Evolutionary conservation across 495 filamentous ascomycete genomes (phyloP), one percentile per base, ranked within the genome.

Genomic region (Lentithecium fluviatile): DNA sequence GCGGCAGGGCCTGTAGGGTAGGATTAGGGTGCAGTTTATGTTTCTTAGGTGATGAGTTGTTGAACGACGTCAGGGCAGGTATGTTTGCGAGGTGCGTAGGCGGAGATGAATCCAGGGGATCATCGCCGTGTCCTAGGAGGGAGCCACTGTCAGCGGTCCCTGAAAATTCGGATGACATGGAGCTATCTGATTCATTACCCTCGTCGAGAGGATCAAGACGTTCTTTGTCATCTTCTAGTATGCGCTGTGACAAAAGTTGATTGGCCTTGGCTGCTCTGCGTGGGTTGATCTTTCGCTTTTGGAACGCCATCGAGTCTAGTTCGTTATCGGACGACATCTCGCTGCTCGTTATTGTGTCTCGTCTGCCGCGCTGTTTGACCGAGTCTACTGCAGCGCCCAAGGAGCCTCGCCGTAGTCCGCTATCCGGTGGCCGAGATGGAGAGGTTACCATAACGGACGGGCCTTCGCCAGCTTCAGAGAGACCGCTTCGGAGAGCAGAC

Each of bases 281-380:
- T 58, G 81, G 75, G 67, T 86, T 77, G 52, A 85, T 76, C 45
- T 80, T 85, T 62, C 73, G 83, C 67, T 74, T 78, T 73, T 73
- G 87, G 77, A 85, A 88, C 4, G 80, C 77, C 11, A 84, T 84
- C 0, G 84, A 76, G 40, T 91, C 89, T 38, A 91, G 78, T 59
- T 94, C 91, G 67, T 93, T 92, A 62, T 95, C 91, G 0, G 91
- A 95, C 0, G 90, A 95, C 61, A 97, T 81, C 52, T 97, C 91
- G 71, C 90, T 95, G 72, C 91, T 95, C 1, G 91, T 95, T 8
- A 89, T 86, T 0, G 91, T 97, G 70, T 95, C 91, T 60, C 90
- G 78, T 48, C 91, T 82, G 2, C 86, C 82, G 2, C 90, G 79
- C 71, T 87, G 85, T 72, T 89, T 90, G 12, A 88, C 80, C 10